Evolutionary conservation across 768 basidiomycete genomes (phyloP).

Genomic region (Psilocybe subaeruginosa): DNA sequence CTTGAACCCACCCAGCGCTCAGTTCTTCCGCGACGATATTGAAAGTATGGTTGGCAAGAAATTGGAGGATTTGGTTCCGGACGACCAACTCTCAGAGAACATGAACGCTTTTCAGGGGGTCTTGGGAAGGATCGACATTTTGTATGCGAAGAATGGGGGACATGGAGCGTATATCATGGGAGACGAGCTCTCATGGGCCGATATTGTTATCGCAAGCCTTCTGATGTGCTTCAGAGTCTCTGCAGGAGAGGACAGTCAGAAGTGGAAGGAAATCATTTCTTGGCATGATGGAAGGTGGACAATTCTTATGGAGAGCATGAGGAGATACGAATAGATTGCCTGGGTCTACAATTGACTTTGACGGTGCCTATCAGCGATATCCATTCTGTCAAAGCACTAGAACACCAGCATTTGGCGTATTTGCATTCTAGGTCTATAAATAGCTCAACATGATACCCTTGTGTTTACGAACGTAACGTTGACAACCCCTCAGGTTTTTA

Average conservation of each 20-base stretch:
- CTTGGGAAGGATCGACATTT: conserved; percentile 26
- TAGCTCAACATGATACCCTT: too few relatives aligned
- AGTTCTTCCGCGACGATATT: background rate
- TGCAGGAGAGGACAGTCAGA: conserved; percentile 20
- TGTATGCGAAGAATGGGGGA: conserved; percentile 26
- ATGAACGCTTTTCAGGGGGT: conserved; percentile 26
- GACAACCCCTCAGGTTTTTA: too few relatives aligned
- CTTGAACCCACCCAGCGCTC: background rate
- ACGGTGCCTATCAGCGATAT: too few relatives aligned
- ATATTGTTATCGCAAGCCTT: conserved; percentile 36
- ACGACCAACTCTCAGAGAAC: background rate
- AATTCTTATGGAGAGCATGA: conserved; percentile 10
- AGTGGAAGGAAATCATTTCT: conserved; percentile 21
- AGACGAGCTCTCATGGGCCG: conserved; percentile 37
- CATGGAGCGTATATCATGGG: conserved; percentile 38
- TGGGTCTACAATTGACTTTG: too few relatives aligned
- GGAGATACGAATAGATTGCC: background rate
- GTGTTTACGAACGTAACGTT: too few relatives aligned
- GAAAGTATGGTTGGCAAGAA: background rate
- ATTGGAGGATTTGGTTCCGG: background rate
- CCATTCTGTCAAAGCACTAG: too few relatives aligned
- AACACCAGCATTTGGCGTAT: too few relatives aligned
- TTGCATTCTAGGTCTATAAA: too few relatives aligned
- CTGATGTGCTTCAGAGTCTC: conserved; percentile 17
- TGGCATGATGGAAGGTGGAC: conserved; percentile 27